These are phyloP conservation scores for Berberis vulgaris DNA, from an alignment of 164 flowering plant species.

Conservation along the genomic window DNA sequence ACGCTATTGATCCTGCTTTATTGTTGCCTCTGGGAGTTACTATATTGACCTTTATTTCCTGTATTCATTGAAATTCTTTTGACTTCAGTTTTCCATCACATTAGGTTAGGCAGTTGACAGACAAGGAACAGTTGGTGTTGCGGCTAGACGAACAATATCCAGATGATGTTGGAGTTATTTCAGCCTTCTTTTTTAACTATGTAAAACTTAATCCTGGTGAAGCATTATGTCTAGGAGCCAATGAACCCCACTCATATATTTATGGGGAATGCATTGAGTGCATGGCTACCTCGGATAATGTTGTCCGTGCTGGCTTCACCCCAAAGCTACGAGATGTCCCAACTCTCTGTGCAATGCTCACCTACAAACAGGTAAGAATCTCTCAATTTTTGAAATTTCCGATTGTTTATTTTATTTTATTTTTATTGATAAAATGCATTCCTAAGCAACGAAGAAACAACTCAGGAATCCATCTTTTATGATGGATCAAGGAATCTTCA, in stretches of 20 bases:
- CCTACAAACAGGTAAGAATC: slow-evolving; percentile 66
- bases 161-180: slow-evolving; percentile 67
- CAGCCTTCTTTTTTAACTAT: slow-evolving; percentile 75
- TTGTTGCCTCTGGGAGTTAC: too few relatives aligned
- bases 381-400: neutral
- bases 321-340: slow-evolving; percentile 70
- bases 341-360: slow-evolving; percentile 86
- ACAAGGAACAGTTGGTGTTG: slow-evolving; percentile 62
- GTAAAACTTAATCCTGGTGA: slow-evolving; percentile 82
- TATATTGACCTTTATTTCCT: too few relatives aligned
- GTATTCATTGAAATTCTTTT: too few relatives aligned
- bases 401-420: too few relatives aligned
- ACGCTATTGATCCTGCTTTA: too few relatives aligned
- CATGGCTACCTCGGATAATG: slow-evolving; percentile 98
- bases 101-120: slow-evolving; percentile 61
- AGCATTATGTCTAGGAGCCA: slow-evolving; percentile 77
- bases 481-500: too few relatives aligned
- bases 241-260: slow-evolving; percentile 92
- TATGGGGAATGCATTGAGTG: slow-evolving; percentile 86
- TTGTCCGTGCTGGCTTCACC: slow-evolving; percentile 95
- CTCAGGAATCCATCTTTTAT: too few relatives aligned
- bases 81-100: neutral
- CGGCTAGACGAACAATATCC: slow-evolving; percentile 75
- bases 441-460: neutral
- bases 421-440: neutral